Evolutionary conservation across 2,329 filamentous ascomycete species (phyloP).

Genomic region (Arthrobotrys pseudoclavata): DNA sequence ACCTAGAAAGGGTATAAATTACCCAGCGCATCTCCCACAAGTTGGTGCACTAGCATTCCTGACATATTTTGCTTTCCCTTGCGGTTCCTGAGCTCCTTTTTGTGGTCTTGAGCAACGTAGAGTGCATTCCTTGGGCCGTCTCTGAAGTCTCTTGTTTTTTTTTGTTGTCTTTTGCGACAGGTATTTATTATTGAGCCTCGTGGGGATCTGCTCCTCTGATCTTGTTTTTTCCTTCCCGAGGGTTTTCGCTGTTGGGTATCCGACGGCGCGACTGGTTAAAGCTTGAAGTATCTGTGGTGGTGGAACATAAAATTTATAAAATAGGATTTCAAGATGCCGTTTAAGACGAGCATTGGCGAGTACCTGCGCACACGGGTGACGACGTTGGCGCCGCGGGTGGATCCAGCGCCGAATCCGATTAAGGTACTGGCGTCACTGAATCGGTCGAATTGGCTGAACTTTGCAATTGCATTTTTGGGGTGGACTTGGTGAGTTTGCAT

Average conservation of each 20-base stretch:
- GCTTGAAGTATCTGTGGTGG: too few relatives aligned
- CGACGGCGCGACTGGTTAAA: background rate
- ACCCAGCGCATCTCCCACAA: background rate
- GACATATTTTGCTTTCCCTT: background rate
- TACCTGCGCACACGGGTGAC: constrained; percentile 69
- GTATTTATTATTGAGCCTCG: background rate
- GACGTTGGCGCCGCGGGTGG: constrained; percentile 73
- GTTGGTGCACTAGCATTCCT: background rate
- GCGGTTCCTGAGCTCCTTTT: background rate
- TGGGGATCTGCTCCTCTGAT: background rate
- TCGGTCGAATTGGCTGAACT: constrained; percentile 70
- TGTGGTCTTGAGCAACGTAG: background rate
- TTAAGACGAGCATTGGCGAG: constrained; percentile 44
- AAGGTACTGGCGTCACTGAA: constrained; percentile 67
- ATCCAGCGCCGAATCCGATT: constrained; percentile 71
- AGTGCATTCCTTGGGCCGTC: constrained; percentile 1
- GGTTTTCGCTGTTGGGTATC: background rate
- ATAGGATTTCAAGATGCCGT: background rate
- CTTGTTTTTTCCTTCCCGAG: background rate
- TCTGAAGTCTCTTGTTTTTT: background rate
- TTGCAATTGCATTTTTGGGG: constrained; percentile 71
- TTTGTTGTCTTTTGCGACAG: constrained; percentile 6
- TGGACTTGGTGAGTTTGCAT: constrained; percentile 68
- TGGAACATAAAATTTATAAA: too few relatives aligned
- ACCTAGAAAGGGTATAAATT: constrained; percentile 23